phyloP scores from a whole-genome alignment of 805 yeast genomes.

The Yarrowia porcina region DNA sequence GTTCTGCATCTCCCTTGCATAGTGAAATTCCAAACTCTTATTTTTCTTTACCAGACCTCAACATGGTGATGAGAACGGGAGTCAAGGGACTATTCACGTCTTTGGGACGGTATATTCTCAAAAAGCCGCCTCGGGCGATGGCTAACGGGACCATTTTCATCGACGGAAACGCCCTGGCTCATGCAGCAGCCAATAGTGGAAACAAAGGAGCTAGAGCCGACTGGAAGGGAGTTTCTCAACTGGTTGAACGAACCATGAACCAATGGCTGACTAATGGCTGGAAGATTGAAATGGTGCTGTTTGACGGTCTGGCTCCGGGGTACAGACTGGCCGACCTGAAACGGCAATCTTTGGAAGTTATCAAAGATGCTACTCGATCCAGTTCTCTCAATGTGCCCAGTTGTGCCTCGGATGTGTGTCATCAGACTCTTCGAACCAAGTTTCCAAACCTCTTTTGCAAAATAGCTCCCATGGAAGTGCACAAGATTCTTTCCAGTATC shows the following conservation, averaged over 20 bases:
- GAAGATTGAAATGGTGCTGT: background rate
- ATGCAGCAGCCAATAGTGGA: background rate
- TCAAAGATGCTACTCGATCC: background rate
- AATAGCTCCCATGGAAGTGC: background rate
- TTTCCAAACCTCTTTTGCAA: background rate
- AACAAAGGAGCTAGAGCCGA: background rate
- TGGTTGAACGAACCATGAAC: background rate
- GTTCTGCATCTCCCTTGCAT: too few species aligned
- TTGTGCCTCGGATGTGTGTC: background rate
- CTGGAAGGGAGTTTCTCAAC: background rate
- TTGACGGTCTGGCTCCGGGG: background rate
- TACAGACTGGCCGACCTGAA: background rate
- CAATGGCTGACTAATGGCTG: background rate
- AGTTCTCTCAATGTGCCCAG: background rate
- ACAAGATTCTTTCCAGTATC: background rate
- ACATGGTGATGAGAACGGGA: too few species aligned
- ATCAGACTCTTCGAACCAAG: background rate
- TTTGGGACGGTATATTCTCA: too few species aligned
- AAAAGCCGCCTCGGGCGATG: background rate
- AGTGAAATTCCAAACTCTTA: too few species aligned
- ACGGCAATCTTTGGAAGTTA: background rate
- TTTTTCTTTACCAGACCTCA: too few species aligned
- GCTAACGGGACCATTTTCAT: constrained; percentile 10
- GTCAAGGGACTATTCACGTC: too few species aligned
- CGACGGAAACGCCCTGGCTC: constrained; percentile 1